Evolutionary conservation across 768 basidiomycete genomes (phyloP), one percentile per base, ranked within the genome.

Genomic region (Boletales sp.): DNA sequence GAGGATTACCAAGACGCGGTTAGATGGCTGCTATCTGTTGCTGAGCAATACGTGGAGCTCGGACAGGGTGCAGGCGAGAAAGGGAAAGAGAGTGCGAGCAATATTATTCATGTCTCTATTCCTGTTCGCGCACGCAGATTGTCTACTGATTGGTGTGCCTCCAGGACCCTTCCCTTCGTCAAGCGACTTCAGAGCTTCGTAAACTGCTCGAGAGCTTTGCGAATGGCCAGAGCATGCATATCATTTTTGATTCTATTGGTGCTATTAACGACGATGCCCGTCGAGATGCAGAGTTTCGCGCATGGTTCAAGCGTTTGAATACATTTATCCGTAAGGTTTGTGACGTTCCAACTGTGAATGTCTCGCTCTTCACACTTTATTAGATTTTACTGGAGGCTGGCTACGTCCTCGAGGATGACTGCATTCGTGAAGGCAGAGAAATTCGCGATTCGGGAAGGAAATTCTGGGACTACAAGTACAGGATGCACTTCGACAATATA

Each of bases 161-260:
- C 54, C 61, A 82, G 72, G 82, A 90, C 57, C 70, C 76, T 2
- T 64, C 74, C 6, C 73, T 94, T 60, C 71, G 79, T 41, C 68
- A 75, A 33, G 77, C 87, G 12, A 74, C 78, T 21, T 54, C 63
- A 35, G 82, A 92, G 62, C 77, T 94, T 28, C 83, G 90, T 41
- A 85, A 83, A 1, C 75, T 97, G 11, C 81, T 96, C 37, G 94
- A 97, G 68, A 85, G 95, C 18, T 94, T 98, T 65, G 94, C 94
- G 7, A 86, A 90, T 59, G 80, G 79, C 46, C 63, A 72, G 58
- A 82, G 81, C 35, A 78, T 94, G 68, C 74, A 84, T 49, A 67
- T 75, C 30, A 78, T 95, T 50, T 73, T 87, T 33, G 80, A 88
- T 54, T 79, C 93, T 5, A 74, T 87, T 36, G 75, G 86, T 58